Conservation (phyloP, 129 eudicot genomes). For the Lactuca saligna region DNA sequence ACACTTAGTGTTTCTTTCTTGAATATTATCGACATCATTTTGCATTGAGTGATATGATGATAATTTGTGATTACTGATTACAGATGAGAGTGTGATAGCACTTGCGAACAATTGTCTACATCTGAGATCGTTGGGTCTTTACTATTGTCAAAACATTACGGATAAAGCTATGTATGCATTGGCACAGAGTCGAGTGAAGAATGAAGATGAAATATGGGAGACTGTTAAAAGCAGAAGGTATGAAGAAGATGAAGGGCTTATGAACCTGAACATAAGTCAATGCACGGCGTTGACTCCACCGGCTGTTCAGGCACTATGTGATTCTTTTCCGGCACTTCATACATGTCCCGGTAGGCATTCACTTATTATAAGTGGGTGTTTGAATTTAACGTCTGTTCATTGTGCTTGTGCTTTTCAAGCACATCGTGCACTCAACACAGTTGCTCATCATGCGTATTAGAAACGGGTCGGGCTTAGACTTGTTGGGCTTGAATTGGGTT, state of each 20-base stretch:
- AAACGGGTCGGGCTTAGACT: background rate
- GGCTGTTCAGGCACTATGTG: constrained; percentile 91
- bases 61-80: constrained; percentile 7
- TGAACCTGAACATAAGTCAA: constrained; percentile 87
- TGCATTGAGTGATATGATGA: background rate
- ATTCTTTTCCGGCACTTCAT: constrained; percentile 82
- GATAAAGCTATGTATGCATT: constrained; percentile 85
- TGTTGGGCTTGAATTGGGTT: background rate
- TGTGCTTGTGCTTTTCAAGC: constrained; percentile 73
- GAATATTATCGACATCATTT: background rate
- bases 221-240: constrained; percentile 49
- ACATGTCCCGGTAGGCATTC: constrained; percentile 94
- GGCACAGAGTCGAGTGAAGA: constrained; percentile 72
- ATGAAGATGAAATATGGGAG: constrained; percentile 58
- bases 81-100: constrained; percentile 92
- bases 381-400: constrained; percentile 82
- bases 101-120: constrained; percentile 83
- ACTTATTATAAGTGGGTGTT: constrained; percentile 86
- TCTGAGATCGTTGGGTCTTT: constrained; percentile 75
- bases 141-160: constrained; percentile 85
- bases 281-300: constrained; percentile 97
- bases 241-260: constrained; percentile 65
- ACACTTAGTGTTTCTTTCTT: background rate
- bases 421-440: constrained; percentile 45
- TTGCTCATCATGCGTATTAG: constrained; percentile 61